Evolutionary conservation across 1,139 yeast genomes (phyloP), one percentile per base, ranked within the genome.

Genomic region (Hyphopichia wangnamkhiaoensis): DNA sequence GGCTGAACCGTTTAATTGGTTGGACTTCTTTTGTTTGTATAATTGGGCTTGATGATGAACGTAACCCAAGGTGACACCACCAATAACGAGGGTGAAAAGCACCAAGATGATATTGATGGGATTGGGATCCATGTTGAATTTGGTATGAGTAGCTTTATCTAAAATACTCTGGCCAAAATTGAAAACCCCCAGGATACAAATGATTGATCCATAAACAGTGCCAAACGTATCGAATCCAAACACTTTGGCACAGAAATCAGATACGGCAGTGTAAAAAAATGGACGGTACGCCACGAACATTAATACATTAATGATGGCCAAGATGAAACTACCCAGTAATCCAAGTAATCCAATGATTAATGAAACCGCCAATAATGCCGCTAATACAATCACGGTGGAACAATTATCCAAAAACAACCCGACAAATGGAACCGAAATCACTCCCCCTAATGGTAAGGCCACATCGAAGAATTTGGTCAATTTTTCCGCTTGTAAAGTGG

Each of bases 171-270:
- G 76, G 28, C 60, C 53, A 43, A 62, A 61, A 45, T 71, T 71
- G 48, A 68, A 54, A 12, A 68, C 47, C 13, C 77, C 77, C 5
- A 74, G 61, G 32, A 68, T 56, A 42, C 70, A 61, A 43, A 69
- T 68, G 26, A 71, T 65, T n/a, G 70, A 55, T 3, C 77, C 77
- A 46, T 71, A 71, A 19, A 71, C 68, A 3, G 76, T 70, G 5
- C 77, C 77, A 49, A 71, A 71, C 12, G 76, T 71, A 42, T 71
- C 75, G 43, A 71, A 71, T 7, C 77, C 77, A 53, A 71, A 71
- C 24, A 71, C 75, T 48, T 71, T 71, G 36, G 76, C 76, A 48
- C 75, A 71, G 41, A 65, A 63, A 43, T 71, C 77, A 7, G 72
- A 64, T 17, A 71, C 61, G 3, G 71, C 61, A 12, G 77, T 71